Percentiles rank a stretch among this genome's conserved stretches.
Evolutionary conservation across 345 rosid species (phyloP).

Genomic region (Citropsis articulata): DNA sequence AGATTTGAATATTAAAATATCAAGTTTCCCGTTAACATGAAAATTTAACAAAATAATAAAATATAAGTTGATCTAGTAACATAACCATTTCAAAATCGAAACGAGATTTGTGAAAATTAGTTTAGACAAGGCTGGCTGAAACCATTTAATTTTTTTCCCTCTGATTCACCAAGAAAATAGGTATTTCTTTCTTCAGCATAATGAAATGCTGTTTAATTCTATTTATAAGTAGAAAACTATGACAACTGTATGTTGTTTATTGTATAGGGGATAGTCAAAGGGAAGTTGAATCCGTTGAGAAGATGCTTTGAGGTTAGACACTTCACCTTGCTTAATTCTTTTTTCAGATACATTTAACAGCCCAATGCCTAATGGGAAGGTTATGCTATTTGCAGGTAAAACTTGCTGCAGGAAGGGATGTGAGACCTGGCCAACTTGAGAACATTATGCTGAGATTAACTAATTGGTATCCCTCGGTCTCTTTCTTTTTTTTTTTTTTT

Average conservation of each 20-base stretch:
- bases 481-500: background rate
- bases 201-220: background rate
- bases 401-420: constrained; percentile 17
- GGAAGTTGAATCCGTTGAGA: constrained; percentile 42
- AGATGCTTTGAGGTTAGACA: constrained; percentile 39
- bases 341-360: background rate
- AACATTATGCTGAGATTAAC: constrained; percentile 36
- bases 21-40: background rate
- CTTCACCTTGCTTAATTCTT: background rate
- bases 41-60: background rate
- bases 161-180: background rate
- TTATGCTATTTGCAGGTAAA: constrained; percentile 23
- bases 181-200: background rate
- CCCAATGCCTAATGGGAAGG: background rate
- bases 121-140: background rate
- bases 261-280: constrained; percentile 38
- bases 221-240: background rate
- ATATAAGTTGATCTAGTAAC: background rate
- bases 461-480: constrained; percentile 7
- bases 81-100: background rate
- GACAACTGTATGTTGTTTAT: background rate
- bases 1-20: background rate
- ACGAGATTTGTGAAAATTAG: no score
- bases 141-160: background rate
- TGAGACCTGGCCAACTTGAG: constrained; percentile 31